A percentile compares a stretch with the other conserved stretches of the same genome.
phyloP scores from a whole-genome alignment of 129 eudicot species.

The Artemisia annua region DNA sequence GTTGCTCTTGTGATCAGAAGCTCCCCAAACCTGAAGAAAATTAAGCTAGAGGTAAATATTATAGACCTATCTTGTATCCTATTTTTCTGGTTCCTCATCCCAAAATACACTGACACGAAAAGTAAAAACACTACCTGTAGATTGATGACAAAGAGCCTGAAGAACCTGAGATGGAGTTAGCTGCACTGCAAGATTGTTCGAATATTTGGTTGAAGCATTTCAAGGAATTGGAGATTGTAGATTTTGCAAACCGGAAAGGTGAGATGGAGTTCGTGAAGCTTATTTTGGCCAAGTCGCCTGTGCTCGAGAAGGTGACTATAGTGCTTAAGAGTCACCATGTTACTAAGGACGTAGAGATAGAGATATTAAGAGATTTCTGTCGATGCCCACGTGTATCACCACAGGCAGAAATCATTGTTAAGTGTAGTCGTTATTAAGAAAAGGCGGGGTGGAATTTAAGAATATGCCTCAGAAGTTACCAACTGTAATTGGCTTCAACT shows the following conservation, averaged over 20 bases:
- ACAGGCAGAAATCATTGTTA: not conserved
- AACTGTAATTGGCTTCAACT: not conserved
- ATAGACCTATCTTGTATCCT: not conserved
- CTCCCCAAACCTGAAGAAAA: constrained; percentile 15
- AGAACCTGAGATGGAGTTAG: not conserved
- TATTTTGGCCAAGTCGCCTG: constrained; percentile 16
- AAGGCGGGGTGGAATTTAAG: no score
- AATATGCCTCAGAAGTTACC: not conserved
- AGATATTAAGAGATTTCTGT: constrained; percentile 2
- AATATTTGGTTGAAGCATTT: constrained; percentile 10
- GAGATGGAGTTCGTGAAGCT: constrained; percentile 18
- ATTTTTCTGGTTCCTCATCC: not conserved
- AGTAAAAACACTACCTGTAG: not conserved
- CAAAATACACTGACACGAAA: not conserved
- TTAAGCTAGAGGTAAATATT: constrained; percentile 7
- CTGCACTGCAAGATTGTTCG: not conserved
- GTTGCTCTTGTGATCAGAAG: constrained; percentile 6
- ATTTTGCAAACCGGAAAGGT: not conserved
- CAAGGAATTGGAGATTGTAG: not conserved
- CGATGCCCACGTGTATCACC: constrained; percentile 6
- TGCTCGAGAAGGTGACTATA: constrained; percentile 3
- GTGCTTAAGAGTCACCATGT: not conserved
- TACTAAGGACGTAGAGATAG: not conserved
- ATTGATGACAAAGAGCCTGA: not conserved
- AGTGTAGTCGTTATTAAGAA: no score